Conservation (phyloP, 2,329 filamentous ascomycete genomes). For the Pezicula radicicola region DNA sequence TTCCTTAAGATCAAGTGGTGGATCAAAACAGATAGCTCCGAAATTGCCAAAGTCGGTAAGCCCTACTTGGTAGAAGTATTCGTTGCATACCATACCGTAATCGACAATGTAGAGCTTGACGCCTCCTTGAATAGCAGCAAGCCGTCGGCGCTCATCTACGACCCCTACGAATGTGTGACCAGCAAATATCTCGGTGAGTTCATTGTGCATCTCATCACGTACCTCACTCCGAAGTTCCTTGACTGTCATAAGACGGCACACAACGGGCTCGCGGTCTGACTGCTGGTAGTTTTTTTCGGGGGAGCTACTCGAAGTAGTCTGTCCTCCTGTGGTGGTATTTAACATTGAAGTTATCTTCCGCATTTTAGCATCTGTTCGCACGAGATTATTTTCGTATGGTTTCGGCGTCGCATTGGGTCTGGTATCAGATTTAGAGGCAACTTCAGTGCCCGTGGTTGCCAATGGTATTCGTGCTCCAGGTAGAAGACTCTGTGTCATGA, state of each 20-base stretch:
- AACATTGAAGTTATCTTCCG: constrained; percentile 98
- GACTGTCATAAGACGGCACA: constrained; percentile 77
- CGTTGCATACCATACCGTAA: constrained; percentile 81
- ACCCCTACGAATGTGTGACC: constrained; percentile 91
- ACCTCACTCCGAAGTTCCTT: constrained; percentile 81
- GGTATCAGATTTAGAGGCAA: constrained; percentile 4
- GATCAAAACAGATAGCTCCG: constrained; percentile 75
- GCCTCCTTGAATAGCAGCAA: constrained; percentile 90
- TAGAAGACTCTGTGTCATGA: constrained; percentile 88
- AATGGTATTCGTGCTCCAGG: constrained; percentile 54
- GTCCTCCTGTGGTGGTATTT: constrained; percentile 31
- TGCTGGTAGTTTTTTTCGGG: constrained; percentile 65
- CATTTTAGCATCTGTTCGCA: constrained; percentile 83
- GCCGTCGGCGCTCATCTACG: constrained; percentile 79
- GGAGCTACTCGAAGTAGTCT: constrained; percentile 22
- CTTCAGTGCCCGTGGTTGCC: constrained; percentile 20
- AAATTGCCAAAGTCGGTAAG: constrained; percentile 97
- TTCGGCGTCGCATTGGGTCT: constrained; percentile 40
- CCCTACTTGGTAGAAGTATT: constrained; percentile 94
- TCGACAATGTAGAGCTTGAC: constrained; percentile 91
- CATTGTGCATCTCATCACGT: constrained; percentile 77
- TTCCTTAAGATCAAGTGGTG: constrained; percentile 67
- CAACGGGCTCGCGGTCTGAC: constrained; percentile 64
- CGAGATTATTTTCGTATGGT: constrained; percentile 80
- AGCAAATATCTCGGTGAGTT: constrained; percentile 82